Base-by-base conservation (phyloP, 192 early-diverging fungal species). In the Coemansia sp. region DNA sequence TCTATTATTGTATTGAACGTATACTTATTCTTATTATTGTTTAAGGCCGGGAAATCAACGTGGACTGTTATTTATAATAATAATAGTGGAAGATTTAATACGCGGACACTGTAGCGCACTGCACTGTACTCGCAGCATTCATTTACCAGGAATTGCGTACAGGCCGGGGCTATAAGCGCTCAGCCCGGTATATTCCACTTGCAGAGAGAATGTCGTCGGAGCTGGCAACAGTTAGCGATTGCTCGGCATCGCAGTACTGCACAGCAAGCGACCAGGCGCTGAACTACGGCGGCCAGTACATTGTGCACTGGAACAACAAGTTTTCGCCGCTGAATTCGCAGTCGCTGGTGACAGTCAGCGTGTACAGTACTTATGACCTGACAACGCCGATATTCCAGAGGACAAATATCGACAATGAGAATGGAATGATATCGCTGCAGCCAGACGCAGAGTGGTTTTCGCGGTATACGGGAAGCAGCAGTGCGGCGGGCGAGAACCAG, bases 221-320 rank as follows among this genome's bases (percentile, higher is more conserved):
- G 54, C 38, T 68, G 44, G 26, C 68, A 19, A 60, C 63, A 2
- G 72, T 80, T 19, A 49, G 61, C 38, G 64, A 81, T 41, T 81
- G 78, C 70, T 75, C 78, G 47, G 47, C 73, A 9, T 41, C 37
- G 59, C 69, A 64, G 60, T 81, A 75, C 64, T 81, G 78, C 53
- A 75, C 78, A 44, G 23, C 53, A 37, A 10, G 47, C 2, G 67
- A 56, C 23, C 48, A 65, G 57, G 16, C 66, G 53, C 61, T 81
- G 10, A 64, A 44, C 32, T 81, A 81, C 62, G 56, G 48, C 4
- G 63, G 63, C 48, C 78, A 71, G 64, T 72, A 72, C 48, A 67
- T 81, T 9, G 42, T 81, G 21, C 58, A 72, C 40, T 81, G 78
- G 78, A 81, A 81, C 70, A 81, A 81, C 67, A 40, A 70, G 54